Base-by-base conservation (phyloP, 2,329 filamentous ascomycete genomes). In the Capronia americana region DNA sequence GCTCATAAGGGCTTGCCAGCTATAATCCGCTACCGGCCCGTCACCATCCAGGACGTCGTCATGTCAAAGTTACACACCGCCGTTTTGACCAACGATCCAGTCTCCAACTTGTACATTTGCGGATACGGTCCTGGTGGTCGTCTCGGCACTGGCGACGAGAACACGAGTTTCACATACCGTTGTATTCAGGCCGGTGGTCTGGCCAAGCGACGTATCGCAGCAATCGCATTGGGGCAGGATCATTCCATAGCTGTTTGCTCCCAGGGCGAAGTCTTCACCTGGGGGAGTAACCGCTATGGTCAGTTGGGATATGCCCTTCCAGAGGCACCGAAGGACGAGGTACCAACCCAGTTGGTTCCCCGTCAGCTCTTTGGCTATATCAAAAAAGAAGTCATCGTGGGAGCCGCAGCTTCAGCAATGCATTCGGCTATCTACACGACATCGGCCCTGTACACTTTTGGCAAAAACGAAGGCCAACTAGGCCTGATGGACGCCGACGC, bases 401-500 rank as follows among this genome's bases (percentile, higher is more conserved):
- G 95, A 0, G 87, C 93, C 63, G 93, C 95, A 1, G 94, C 95
- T 6, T 98, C 95, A 1, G 85, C 92, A 0, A 88, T 96, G 46
- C 95, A 99, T 78, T 98, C 95, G 0, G 93, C 96, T 2, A 92
- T 92, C 0, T 91, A 95, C 74, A 97, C 92, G 0, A 84, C 86
- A 0, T 87, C 88, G 0, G 92, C 92, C 0, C 80, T 99, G 1
- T 99, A 92, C 75, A 96, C 92, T 1, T 99, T 96, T 84, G 95
- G 95, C 24, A 96, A 95, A 74, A 99, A 98, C 73, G 88, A 93
- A 72, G 95, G 95, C 1, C 95, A 99, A 77, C 85, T 99, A 55
- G 95, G 93, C 4, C 85, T 99, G 61, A 93, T 97, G 80, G 95
- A 97, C 76, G 94, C 95, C 0, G 94, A 98, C 78, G 96, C 95